Conservation (phyloP, 192 early-diverging fungal genomes). For the Ambispora gerdemannii region DNA sequence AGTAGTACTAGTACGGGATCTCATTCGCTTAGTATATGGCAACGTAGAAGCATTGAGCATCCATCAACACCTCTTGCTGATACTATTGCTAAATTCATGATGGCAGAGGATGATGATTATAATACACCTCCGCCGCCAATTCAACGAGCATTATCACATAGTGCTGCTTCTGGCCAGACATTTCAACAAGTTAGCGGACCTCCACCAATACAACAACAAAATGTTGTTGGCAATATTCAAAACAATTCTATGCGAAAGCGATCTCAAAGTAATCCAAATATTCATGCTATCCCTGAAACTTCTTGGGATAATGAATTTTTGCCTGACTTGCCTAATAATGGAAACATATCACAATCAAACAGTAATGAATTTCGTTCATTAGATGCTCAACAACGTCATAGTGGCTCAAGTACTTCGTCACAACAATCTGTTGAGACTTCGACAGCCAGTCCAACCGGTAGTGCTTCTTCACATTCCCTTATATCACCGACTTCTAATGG, state of each 20-base stretch:
- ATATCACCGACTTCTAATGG: slow-evolving; percentile 34
- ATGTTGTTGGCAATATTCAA: slow-evolving; percentile 1
- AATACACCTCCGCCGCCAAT: slow-evolving; percentile 36
- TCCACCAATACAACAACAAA: not conserved
- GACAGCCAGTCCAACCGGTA: slow-evolving; percentile 29
- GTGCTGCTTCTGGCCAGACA: slow-evolving; percentile 6
- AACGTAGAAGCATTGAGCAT: slow-evolving; percentile 46
- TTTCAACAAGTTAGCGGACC: slow-evolving; percentile 18
- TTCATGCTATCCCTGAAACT: slow-evolving; percentile 43
- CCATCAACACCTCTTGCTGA: slow-evolving; percentile 50
- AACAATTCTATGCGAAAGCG: slow-evolving; percentile 44
- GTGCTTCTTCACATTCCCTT: slow-evolving; percentile 29
- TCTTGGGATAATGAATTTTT: slow-evolving; percentile 35
- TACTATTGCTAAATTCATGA: slow-evolving; percentile 54
- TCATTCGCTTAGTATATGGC: slow-evolving; percentile 26
- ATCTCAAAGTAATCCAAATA: slow-evolving; percentile 58
- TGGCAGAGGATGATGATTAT: slow-evolving; percentile 36
- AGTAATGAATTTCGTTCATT: slow-evolving; percentile 34
- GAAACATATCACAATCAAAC: slow-evolving; percentile 36
- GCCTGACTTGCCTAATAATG: slow-evolving; percentile 33
- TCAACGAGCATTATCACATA: slow-evolving; percentile 38
- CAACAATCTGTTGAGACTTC: slow-evolving; percentile 29
- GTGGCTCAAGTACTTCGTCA: slow-evolving; percentile 19
- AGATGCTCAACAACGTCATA: slow-evolving; percentile 11
- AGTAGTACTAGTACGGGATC: slow-evolving; percentile 30